phyloP scores from a whole-genome alignment of 2,329 filamentous ascomycete genomes.

The Acephala macrosclerotiorum region DNA sequence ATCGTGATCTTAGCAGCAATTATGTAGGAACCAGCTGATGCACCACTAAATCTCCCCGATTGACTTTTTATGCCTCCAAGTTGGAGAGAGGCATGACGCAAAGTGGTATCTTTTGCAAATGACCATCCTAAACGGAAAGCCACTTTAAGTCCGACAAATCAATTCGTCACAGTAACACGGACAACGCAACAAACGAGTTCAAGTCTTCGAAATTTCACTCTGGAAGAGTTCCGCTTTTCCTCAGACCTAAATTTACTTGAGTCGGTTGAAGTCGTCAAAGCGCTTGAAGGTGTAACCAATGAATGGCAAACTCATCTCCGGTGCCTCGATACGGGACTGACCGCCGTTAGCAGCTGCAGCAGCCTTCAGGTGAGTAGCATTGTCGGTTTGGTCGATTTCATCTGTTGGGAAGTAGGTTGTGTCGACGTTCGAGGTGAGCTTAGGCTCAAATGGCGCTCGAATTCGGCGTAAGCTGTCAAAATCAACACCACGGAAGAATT shows the following conservation, averaged over 20 bases:
- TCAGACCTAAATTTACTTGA: slow-evolving; percentile 9
- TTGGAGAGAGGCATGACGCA: slow-evolving; percentile 29
- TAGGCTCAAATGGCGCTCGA: slow-evolving; percentile 94
- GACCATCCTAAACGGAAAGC: slow-evolving; percentile 6
- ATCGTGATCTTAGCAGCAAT: slow-evolving; percentile 25
- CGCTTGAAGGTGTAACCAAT: slow-evolving; percentile 98
- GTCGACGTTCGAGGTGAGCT: slow-evolving; percentile 90
- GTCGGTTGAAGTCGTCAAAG: slow-evolving; percentile 66
- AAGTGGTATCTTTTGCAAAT: slow-evolving; percentile 35
- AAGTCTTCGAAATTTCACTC: neutral
- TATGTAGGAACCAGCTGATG: slow-evolving; percentile 25
- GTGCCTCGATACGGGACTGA: slow-evolving; percentile 73
- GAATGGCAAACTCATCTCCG: slow-evolving; percentile 95
- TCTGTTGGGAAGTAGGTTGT: slow-evolving; percentile 99
- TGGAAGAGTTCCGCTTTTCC: neutral
- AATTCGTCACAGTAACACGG: neutral
- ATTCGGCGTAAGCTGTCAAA: slow-evolving; percentile 94
- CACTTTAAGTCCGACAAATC: neutral
- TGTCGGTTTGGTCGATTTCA: slow-evolving; percentile 97
- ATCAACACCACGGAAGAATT: slow-evolving; percentile 96
- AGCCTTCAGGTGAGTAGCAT: slow-evolving; percentile 79
- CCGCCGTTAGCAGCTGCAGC: slow-evolving; percentile 68
- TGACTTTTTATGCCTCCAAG: slow-evolving; percentile 22
- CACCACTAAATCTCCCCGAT: slow-evolving; percentile 21
- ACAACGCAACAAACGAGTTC: neutral